phyloP scores from a whole-genome alignment of 1,139 yeast genomes.

The Diutina siamensis region DNA sequence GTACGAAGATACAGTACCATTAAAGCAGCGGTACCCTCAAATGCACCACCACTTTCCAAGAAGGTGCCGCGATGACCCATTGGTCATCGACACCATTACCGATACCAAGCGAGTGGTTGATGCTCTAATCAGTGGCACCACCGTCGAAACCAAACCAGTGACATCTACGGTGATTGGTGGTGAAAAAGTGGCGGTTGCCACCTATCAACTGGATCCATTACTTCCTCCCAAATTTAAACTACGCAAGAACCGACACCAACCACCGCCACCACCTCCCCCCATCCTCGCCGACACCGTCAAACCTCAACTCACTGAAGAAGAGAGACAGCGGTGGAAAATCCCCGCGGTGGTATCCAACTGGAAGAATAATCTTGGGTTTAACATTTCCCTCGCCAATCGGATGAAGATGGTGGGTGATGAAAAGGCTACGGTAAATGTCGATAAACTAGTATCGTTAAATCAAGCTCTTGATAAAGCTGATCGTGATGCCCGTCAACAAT shows the following conservation, averaged over 20 bases:
- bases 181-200: slow-evolving; percentile 14
- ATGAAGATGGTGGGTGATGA: slow-evolving; percentile 16
- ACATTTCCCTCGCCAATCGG: slow-evolving; percentile 73
- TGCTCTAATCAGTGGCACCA: slow-evolving; percentile 15
- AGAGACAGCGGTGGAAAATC: slow-evolving; percentile 73
- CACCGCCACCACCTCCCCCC: slow-evolving; percentile 58
- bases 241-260: slow-evolving; percentile 56
- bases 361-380: slow-evolving; percentile 90
- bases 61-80: slow-evolving; percentile 18
- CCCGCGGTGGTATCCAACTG: slow-evolving; percentile 92
- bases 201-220: slow-evolving; percentile 64
- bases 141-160: slow-evolving; percentile 9
- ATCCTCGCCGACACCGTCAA: slow-evolving; percentile 18
- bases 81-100: slow-evolving; percentile 15
- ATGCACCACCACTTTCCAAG: slow-evolving; percentile 32
- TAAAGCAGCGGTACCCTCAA: slow-evolving; percentile 28
- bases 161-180: slow-evolving; percentile 6
- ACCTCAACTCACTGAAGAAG: slow-evolving; percentile 48
- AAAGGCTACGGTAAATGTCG: slow-evolving; percentile 35
- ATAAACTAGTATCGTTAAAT: slow-evolving; percentile 51
- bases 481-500: slow-evolving; percentile 57
- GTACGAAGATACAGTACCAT: slow-evolving; percentile 30
- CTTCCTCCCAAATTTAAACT: slow-evolving; percentile 73
- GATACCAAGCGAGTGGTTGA: slow-evolving; percentile 21
- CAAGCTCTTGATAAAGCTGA: slow-evolving; percentile 73